Evolutionary conservation across 2,329 filamentous ascomycete species (phyloP), one percentile per base, ranked within the genome.

Genomic region (Claviceps capensis): DNA sequence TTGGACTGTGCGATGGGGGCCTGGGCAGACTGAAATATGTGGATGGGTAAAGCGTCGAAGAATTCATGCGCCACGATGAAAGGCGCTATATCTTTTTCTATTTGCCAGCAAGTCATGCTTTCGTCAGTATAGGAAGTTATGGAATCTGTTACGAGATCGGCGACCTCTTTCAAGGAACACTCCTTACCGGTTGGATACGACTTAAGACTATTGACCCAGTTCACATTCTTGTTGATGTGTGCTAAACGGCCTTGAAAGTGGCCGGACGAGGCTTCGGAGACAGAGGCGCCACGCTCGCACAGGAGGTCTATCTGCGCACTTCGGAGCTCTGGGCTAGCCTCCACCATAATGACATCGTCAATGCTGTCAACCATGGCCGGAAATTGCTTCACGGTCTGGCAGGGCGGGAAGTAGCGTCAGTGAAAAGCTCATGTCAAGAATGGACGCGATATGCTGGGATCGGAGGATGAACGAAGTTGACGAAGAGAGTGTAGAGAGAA

Each of bases 1-100:
- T 45, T 54, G 43, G 52, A 55, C 37, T 52, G 55, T 26, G 51
- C 49, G 23, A 53, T 47, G 36, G 52, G 36, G 30, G 72, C 66
- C 5, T 68, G 64, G 49, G 91, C 76, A 14, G 87, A 85, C 67
- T 97, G 85, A 65, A 98, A 98, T 55, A 88, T 83, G 66, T 98
- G 90, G 59, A 98, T 96, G 37, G 93, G 93, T 0, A 98, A 82
- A 2, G 93, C 93, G 60, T 98, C 93, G 70, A 98, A 98, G 74
- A 98, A 97, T 65, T 98, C 93, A 66, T 98, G 93, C 4, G 93
- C 93, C 48, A 97, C 80, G 55, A 98, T 95, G 67, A 97, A 94
- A 1, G 93, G 91, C 22, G 83, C 86, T 63, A 85, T 86, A 54
- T 77, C 75, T 22, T 81, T 69, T 55, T 79, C 82, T 83, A 58